A percentile compares a stretch with the other conserved stretches of the same genome.
These are phyloP conservation scores for Dioscorea zingiberensis DNA, from an alignment of 106 monocot species.

Conservation along the genomic window DNA sequence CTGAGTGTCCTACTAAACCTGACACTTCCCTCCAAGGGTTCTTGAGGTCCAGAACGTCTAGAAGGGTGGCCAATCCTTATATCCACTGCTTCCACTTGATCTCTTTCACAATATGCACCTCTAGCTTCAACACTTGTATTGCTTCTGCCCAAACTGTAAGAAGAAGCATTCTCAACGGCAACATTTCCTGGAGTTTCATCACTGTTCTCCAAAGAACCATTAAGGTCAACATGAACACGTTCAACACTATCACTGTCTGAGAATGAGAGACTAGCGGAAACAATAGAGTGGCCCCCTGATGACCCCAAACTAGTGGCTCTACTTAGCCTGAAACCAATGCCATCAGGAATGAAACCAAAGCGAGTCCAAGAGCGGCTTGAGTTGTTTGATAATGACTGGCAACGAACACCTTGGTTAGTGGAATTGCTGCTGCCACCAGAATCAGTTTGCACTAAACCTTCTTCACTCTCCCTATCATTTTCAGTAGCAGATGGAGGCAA, in stretches of 20 bases:
- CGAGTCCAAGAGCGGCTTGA: constrained; percentile 10
- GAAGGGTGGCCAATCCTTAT: constrained; percentile 19
- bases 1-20: constrained; percentile 81
- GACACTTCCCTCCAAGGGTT: constrained; percentile 61
- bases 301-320: constrained; percentile 27
- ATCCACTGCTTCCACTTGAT: constrained; percentile 19
- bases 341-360: constrained; percentile 18
- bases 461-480: not conserved
- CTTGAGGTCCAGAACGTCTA: constrained; percentile 35
- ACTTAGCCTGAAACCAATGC: constrained; percentile 17
- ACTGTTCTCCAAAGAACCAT: not conserved
- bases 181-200: not conserved
- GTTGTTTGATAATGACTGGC: constrained; percentile 6
- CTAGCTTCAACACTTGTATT: not conserved
- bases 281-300: constrained; percentile 2
- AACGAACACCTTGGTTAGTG: not conserved
- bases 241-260: not conserved
- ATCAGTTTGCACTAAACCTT: constrained; percentile 3
- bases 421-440: constrained; percentile 5
- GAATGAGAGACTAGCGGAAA: constrained; percentile 10
- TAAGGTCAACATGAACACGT: not conserved
- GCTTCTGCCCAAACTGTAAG: not conserved
- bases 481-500: not conserved
- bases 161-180: not conserved
- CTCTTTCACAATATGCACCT: not conserved